A percentile compares a stretch with the other conserved stretches of the same genome.
phyloP scores from a whole-genome alignment of 1,139 yeast species.

The Hansenula lynferdii region DNA sequence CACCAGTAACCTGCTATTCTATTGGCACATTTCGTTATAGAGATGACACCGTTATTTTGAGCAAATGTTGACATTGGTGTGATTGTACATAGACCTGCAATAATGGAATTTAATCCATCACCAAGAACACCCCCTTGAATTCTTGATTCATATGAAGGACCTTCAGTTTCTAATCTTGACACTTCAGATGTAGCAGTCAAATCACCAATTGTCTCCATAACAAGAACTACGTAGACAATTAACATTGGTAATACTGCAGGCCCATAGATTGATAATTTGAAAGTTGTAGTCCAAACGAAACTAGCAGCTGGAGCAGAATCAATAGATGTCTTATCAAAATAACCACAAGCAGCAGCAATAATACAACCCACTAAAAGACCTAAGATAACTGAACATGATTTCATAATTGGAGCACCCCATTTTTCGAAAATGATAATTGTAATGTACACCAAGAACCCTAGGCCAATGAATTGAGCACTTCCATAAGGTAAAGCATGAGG shows the following conservation, averaged over 20 bases:
- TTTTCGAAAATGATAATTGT: slow-evolving; percentile 72
- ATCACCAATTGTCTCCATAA: slow-evolving; percentile 79
- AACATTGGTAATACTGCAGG: slow-evolving; percentile 81
- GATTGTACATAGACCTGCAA: slow-evolving; percentile 70
- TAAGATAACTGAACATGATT: slow-evolving; percentile 82
- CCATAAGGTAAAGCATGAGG: slow-evolving; percentile 70
- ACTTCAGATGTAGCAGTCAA: slow-evolving; percentile 92
- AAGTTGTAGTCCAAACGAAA: slow-evolving; percentile 84
- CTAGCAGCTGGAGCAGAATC: slow-evolving; percentile 77
- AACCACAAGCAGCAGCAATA: slow-evolving; percentile 87
- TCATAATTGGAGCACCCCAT: slow-evolving; percentile 94
- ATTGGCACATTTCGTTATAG: slow-evolving; percentile 86
- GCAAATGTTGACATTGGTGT: slow-evolving; percentile 90
- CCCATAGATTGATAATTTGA: slow-evolving; percentile 68
- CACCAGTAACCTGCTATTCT: slow-evolving; percentile 87
- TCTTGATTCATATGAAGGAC: slow-evolving; percentile 73
- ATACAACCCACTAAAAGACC: slow-evolving; percentile 86
- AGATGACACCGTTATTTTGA: slow-evolving; percentile 90
- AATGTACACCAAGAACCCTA: slow-evolving; percentile 77
- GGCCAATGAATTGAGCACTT: slow-evolving; percentile 76
- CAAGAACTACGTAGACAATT: slow-evolving; percentile 72
- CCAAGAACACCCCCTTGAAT: slow-evolving; percentile 91
- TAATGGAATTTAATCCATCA: slow-evolving; percentile 63
- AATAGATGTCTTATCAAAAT: slow-evolving; percentile 55
- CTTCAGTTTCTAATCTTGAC: slow-evolving; percentile 77